Evolutionary conservation across 139 green algal species (phyloP), one percentile per base, ranked within the genome.

Genomic region (Chlamydomonas sphaeroides): DNA sequence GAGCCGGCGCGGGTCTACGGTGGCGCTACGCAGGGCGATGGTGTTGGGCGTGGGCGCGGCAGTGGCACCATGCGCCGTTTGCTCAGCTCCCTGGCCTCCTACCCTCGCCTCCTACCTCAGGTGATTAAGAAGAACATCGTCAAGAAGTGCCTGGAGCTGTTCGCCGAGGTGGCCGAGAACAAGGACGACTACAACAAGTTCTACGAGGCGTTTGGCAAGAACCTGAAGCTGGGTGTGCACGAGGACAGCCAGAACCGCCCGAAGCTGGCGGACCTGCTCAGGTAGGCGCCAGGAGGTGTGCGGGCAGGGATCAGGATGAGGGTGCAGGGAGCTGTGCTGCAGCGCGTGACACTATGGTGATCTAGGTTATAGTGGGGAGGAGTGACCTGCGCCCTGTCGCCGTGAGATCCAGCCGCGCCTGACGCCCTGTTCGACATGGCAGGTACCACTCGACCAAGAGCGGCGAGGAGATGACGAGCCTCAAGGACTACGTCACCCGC

Each of bases 131-230:
- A 99, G 96, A 99, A 99, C 93, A 96, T 99, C 45, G 95, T 99
- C 57, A 99, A 99, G 94, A 99, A 99, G 96, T 98, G 94, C 92
- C 81, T 99, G 36, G 96, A 99, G 88, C 93, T 99, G 93, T 98
- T 99, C 89, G 90, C 87, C 33, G 97, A 99, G 91, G 94, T 99
- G 41, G 93, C 96, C 1, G 97, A 99, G 95, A 99, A 99, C 96
- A 99, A 99, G 96, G 97, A 99, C 72, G 97, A 99, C 91, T 99
- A 99, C 91, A 88, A 79, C 88, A 99, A 99, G 92, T 99, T 99
- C 89, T 99, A 99, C 71, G 97, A 99, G 92, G 85, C 97, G 28
- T 99, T 99, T 78, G 93, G 92, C 90, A 99, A 99, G 97, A 99
- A 99, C 92, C 85, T 99, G 35, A 99, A 99, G 97, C 95, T 99